Percentiles rank a stretch among this genome's conserved stretches.
phyloP scores from a whole-genome alignment of 345 rosid species.

The Eutrema yunnanense region DNA sequence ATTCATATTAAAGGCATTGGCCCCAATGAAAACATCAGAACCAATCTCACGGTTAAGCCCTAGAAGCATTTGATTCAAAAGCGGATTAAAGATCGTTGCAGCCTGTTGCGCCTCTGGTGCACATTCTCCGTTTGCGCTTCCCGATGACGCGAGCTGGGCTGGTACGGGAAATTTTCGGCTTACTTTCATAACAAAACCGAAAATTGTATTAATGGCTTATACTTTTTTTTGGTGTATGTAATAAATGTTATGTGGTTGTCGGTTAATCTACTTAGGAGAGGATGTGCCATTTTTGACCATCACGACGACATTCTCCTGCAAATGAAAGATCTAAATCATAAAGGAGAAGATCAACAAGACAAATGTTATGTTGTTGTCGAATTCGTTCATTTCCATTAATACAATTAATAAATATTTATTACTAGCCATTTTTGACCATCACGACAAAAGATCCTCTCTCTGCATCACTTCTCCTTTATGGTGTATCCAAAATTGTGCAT shows the following conservation, averaged over 20 bases:
- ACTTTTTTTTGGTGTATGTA: conserved; percentile 18
- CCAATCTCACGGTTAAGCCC: conserved; percentile 53
- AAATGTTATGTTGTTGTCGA: too few relatives aligned
- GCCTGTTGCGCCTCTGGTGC: conserved; percentile 61
- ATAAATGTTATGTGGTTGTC: conserved; percentile 19
- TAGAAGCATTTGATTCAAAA: conserved; percentile 44
- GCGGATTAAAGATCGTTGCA: conserved; percentile 58
- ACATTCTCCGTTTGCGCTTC: conserved; percentile 63
- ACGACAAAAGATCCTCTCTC: too few relatives aligned
- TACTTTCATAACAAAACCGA: background rate
- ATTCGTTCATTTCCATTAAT: too few relatives aligned
- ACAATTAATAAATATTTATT: too few relatives aligned
- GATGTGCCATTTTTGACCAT: too few relatives aligned
- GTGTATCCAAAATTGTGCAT: too few relatives aligned
- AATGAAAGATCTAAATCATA: too few relatives aligned
- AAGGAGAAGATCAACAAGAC: too few relatives aligned
- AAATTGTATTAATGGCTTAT: background rate
- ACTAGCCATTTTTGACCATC: too few relatives aligned
- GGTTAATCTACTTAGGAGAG: conserved; percentile 11
- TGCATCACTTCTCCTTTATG: too few relatives aligned
- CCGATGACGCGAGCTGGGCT: conserved; percentile 44
- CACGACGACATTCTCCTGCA: too few relatives aligned
- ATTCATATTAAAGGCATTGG: conserved; percentile 43
- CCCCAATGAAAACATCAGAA: conserved; percentile 46
- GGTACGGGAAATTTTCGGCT: conserved; percentile 31